phyloP scores from a whole-genome alignment of 1,284 basidiomycete species.

The Kalmanozyma brasiliensis region DNA sequence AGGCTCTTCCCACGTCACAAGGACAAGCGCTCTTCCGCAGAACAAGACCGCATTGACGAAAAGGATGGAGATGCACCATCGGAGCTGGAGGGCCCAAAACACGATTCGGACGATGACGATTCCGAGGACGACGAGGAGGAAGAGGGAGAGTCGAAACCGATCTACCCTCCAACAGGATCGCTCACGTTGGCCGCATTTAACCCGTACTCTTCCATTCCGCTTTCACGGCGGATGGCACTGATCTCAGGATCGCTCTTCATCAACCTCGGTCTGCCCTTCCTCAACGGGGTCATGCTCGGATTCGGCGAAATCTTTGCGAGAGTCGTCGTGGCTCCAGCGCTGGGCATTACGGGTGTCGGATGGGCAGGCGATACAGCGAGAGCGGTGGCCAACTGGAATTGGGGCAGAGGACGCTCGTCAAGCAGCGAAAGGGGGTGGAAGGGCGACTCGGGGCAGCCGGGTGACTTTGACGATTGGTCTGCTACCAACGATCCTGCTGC shows the following conservation, averaged over 20 bases:
- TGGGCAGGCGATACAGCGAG: constrained; percentile 41
- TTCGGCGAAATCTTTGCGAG: constrained; percentile 97
- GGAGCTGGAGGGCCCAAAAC: constrained; percentile 9
- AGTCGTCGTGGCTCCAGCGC: constrained; percentile 75
- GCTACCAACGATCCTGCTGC: constrained; percentile 11
- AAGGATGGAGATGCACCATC: constrained; percentile 24
- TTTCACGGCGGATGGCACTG: constrained; percentile 44
- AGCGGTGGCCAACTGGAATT: constrained; percentile 37
- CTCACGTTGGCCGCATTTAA: constrained; percentile 59
- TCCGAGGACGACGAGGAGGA: constrained; percentile 9
- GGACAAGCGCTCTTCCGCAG: constrained; percentile 17
- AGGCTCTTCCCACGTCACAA: constrained; percentile 48
- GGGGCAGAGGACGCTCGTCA: constrained; percentile 5
- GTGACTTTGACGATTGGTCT: constrained; percentile 41
- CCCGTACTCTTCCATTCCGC: constrained; percentile 44
- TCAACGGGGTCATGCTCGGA: constrained; percentile 97
- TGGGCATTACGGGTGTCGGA: constrained; percentile 49
- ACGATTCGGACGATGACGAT: constrained; percentile 9
- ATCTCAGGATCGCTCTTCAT: constrained; percentile 85
- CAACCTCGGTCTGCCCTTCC: constrained; percentile 90
- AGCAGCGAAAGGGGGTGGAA: constrained; percentile 5
- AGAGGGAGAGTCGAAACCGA: constrained; percentile 7
- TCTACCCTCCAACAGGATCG: constrained; percentile 57
- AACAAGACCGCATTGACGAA: constrained; percentile 30
- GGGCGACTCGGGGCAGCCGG: constrained; percentile 5